Percentiles rank a stretch among this genome's conserved stretches.
Evolutionary conservation across 2,329 filamentous ascomycete genomes (phyloP).

Genomic region (Paraconiothyrium brasiliense): DNA sequence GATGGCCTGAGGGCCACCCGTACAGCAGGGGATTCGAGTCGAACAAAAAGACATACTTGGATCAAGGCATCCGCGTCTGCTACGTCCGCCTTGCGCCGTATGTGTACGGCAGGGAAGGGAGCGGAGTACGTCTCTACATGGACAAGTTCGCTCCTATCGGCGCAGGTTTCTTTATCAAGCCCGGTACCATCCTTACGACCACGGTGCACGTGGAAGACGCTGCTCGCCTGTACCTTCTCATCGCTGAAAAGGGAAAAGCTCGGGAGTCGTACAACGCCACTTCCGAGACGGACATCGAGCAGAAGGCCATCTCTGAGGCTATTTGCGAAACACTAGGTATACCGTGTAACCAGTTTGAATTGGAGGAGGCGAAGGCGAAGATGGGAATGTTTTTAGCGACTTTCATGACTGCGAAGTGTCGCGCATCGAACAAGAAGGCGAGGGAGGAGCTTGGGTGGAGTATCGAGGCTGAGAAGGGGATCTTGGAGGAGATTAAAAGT

Average conservation of each 20-base stretch:
- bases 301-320: conserved; percentile 39
- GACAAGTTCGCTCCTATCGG: conserved; percentile 4
- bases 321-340: conserved; percentile 39
- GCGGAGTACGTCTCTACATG: conserved; percentile 39
- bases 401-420: conserved; percentile 49
- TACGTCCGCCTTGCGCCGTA: conserved; percentile 54
- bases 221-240: conserved; percentile 53
- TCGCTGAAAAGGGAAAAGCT: conserved; percentile 44
- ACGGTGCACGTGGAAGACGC: conserved; percentile 57
- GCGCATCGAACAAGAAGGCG: conserved; percentile 51
- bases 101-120: conserved; percentile 56
- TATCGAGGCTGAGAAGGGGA: conserved; percentile 38
- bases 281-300: conserved; percentile 44
- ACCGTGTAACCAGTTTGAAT: conserved; percentile 22
- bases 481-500: conserved; percentile 49
- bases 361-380: conserved; percentile 37
- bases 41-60: conserved; percentile 19
- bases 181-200: conserved; percentile 36
- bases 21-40: conserved; percentile 16
- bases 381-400: conserved; percentile 44
- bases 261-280: conserved; percentile 50
- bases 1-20: conserved; percentile 31
- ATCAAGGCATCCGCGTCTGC: conserved; percentile 47
- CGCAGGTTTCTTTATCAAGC: conserved; percentile 33
- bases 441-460: conserved; percentile 52